A percentile compares a stretch with the other conserved stretches of the same genome.
phyloP scores from a whole-genome alignment of 176 grass and related monocot genomes.

The Chloris gayana region DNA sequence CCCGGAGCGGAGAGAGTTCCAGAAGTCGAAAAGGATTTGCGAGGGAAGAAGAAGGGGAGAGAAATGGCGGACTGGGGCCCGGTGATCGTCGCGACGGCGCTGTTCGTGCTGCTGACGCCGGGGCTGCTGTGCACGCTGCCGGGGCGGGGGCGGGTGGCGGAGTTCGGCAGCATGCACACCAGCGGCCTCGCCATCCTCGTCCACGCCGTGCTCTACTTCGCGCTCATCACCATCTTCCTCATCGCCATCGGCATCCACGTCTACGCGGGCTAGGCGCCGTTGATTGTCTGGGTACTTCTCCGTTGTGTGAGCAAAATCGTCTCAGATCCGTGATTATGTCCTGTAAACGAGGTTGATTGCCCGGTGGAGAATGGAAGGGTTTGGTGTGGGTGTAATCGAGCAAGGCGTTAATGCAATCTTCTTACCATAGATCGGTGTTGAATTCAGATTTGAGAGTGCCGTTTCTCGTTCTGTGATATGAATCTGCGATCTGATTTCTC shows the following conservation, averaged over 20 bases:
- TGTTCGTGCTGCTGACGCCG: slow-evolving; percentile 69
- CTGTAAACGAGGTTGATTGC: no score
- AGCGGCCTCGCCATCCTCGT: slow-evolving; percentile 64
- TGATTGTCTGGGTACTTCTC: no score
- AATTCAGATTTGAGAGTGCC: no score
- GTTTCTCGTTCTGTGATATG: no score
- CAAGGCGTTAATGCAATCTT: no score
- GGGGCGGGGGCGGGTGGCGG: slow-evolving; percentile 46
- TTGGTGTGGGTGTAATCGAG: no score
- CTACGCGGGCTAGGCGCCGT: slow-evolving; percentile 42
- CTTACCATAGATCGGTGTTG: no score
- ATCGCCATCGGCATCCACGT: slow-evolving; percentile 71
- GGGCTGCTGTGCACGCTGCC: slow-evolving; percentile 68
- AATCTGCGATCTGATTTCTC: no score
- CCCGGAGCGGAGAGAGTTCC: background rate
- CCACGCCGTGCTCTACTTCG: slow-evolving; percentile 72
- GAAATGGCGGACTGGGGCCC: slow-evolving; percentile 74
- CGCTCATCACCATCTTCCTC: slow-evolving; percentile 59
- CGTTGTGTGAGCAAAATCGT: no score
- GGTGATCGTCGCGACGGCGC: slow-evolving; percentile 63
- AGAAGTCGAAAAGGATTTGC: background rate
- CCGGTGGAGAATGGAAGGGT: no score
- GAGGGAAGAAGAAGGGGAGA: background rate
- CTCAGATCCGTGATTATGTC: no score
- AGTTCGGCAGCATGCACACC: slow-evolving; percentile 63